Percentiles rank a stretch among this genome's conserved stretches.
Conservation (phyloP, 179 eudicot species). For the Beta lomatogona region DNA sequence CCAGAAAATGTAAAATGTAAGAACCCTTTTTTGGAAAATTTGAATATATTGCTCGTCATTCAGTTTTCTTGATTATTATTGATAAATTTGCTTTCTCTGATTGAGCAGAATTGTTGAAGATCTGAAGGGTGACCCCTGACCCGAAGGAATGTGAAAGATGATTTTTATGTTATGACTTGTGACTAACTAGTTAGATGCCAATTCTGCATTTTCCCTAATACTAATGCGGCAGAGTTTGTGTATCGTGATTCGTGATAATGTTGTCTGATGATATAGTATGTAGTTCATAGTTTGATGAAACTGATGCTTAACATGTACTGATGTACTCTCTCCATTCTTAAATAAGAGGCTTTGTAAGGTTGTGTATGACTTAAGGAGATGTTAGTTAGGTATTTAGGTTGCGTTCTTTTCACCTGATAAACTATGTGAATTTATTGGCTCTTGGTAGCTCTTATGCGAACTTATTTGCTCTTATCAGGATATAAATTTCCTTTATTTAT, state of each 20-base stretch:
- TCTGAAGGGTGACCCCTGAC: not conserved
- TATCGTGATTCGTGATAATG: not conserved
- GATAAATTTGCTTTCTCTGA: not conserved
- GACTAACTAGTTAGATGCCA: not conserved
- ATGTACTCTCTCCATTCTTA: not conserved
- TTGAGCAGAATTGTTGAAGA: constrained; percentile 22
- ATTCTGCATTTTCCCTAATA: constrained; percentile 14
- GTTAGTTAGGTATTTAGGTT: not conserved
- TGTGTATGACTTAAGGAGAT: not conserved
- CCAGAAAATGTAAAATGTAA: constrained; percentile 34
- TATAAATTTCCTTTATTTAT: no score
- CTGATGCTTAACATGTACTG: not conserved
- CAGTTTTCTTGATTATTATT: not conserved
- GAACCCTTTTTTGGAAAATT: not conserved
- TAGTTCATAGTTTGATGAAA: not conserved
- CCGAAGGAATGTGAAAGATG: constrained; percentile 5
- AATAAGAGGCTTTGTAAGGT: not conserved
- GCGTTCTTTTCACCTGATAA: no score
- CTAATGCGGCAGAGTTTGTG: no score
- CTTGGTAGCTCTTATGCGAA: not conserved
- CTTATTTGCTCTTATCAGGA: not conserved
- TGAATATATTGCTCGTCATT: not conserved
- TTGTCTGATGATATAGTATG: not conserved
- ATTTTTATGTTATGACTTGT: not conserved
- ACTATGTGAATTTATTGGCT: no score